Evolutionary conservation across 108 stramenopile species (phyloP), one percentile per base, ranked within the genome.

Genomic region (Asterionellopsis glacialis): DNA sequence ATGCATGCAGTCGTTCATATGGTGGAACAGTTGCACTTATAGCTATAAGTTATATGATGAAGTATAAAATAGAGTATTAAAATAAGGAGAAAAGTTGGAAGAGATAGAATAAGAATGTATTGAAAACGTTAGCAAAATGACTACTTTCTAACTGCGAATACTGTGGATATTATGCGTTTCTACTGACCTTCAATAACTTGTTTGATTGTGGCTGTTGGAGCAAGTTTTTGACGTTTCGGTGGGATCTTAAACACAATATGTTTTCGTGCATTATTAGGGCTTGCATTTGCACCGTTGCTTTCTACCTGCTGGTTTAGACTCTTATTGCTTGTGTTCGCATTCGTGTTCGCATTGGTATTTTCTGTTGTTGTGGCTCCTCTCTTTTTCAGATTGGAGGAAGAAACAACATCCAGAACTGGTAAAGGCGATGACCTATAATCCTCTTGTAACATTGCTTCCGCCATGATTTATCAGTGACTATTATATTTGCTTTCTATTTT

Each of bases 361-460:
- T n/a, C n/a, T n/a, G n/a, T n/a, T 33, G 7, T 33, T 33, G 33
- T 33, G 33, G 33, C 5, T 33, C 33, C 2, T 33, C 33, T 33
- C 7, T 33, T 33, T 7, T 33, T 33, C 33, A 59, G 52, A 28
- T 57, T 6, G 57, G 40, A 45, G 3, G n/a, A 55, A 5, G n/a
- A 16, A 18, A 55, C 23, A 27, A 27, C 23, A 23, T 55, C 53
- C 1, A 27, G 18, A 27, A 16, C 18, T 55, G 53, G 18, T 55
- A 42, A 23, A 33, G 56, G 62, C 22, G 72, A 73, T 48, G 64
- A 51, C 59, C 66, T 69, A 50, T 63, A 69, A 38, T 55, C 70
- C 7, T 58, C 61, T 64, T 58, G 44, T 14, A 76, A 64, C 75
- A 76, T 76, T 51, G 64, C 64, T 45, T 76, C 67, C 19, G 75